Percentiles rank a stretch among this genome's conserved stretches.
phyloP scores from a whole-genome alignment of 1,139 yeast genomes.

The Keqinozyma sinolaborantium region DNA sequence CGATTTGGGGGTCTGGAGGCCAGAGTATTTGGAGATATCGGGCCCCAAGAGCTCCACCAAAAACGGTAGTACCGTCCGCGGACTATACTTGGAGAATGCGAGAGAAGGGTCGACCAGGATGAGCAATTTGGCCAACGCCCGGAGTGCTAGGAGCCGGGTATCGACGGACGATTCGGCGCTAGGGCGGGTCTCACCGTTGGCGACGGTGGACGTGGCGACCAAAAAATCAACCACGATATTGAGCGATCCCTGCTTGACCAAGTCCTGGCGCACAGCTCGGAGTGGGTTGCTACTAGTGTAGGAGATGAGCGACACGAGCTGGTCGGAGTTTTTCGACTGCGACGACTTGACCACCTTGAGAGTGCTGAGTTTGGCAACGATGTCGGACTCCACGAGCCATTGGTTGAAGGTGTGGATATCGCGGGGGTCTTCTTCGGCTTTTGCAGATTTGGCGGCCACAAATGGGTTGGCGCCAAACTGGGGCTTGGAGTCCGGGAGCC shows the following conservation, averaged over 20 bases:
- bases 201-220: conserved; percentile 25
- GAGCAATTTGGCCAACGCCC: conserved; percentile 41
- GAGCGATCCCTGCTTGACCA: conserved; percentile 47
- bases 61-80: conserved; percentile 43
- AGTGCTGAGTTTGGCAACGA: conserved; percentile 22
- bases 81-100: conserved; percentile 39
- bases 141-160: conserved; percentile 22
- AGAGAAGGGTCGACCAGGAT: conserved; percentile 37
- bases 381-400: conserved; percentile 21
- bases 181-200: conserved; percentile 19
- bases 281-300: conserved; percentile 24
- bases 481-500: conserved; percentile 17
- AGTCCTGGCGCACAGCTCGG: conserved; percentile 24
- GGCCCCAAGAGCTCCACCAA: conserved; percentile 44
- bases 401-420: conserved; percentile 29
- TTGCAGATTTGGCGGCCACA: conserved; percentile 32
- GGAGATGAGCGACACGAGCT: conserved; percentile 20
- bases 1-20: conserved; percentile 6
- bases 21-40: conserved; percentile 20
- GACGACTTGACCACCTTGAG: conserved; percentile 18
- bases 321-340: conserved; percentile 8
- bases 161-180: conserved; percentile 14
- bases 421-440: conserved; percentile 17
- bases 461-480: conserved; percentile 28
- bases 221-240: conserved; percentile 35